Percentiles rank a stretch among this genome's conserved stretches.
Conservation (phyloP, 805 yeast genomes). For the Metschnikowia vanudenii region DNA sequence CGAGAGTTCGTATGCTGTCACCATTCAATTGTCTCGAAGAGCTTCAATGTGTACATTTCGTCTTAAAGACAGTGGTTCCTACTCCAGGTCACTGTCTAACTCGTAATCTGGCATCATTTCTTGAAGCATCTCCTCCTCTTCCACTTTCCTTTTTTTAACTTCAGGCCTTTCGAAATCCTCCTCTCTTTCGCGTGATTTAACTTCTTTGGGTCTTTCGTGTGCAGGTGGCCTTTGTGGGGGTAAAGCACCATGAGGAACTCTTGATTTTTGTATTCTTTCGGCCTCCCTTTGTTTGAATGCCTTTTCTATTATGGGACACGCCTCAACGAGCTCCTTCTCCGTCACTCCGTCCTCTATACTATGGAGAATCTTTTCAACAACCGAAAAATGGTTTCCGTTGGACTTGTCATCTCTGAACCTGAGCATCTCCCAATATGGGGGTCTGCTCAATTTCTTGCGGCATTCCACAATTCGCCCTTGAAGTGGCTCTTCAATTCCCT, state of each 20-base stretch:
- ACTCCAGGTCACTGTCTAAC: constrained; percentile 23
- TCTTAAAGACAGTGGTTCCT: not conserved
- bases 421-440: constrained; percentile 75
- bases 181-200: constrained; percentile 1
- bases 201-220: constrained; percentile 4
- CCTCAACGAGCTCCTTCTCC: constrained; percentile 66
- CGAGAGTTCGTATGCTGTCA: too few species aligned
- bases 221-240: constrained; percentile 11
- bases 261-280: constrained; percentile 29
- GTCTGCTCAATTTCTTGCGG: constrained; percentile 53
- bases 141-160: constrained; percentile 8
- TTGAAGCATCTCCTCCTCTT: constrained; percentile 16
- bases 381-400: constrained; percentile 80
- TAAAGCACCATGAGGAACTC: constrained; percentile 5
- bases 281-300: constrained; percentile 62
- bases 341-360: constrained; percentile 86
- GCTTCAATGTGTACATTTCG: too few species aligned
- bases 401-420: constrained; percentile 92
- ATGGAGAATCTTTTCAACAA: constrained; percentile 77
- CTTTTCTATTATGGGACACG: constrained; percentile 54
- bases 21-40: too few species aligned
- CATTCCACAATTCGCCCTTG: constrained; percentile 90
- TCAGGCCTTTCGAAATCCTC: constrained; percentile 4
- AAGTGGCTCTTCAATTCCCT: constrained; percentile 70
- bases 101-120: constrained; percentile 25